A percentile compares a stretch with the other conserved stretches of the same genome.
Evolutionary conservation across 352 stramenopile genomes (phyloP).

Genomic region (Pythium scleroteichum): DNA sequence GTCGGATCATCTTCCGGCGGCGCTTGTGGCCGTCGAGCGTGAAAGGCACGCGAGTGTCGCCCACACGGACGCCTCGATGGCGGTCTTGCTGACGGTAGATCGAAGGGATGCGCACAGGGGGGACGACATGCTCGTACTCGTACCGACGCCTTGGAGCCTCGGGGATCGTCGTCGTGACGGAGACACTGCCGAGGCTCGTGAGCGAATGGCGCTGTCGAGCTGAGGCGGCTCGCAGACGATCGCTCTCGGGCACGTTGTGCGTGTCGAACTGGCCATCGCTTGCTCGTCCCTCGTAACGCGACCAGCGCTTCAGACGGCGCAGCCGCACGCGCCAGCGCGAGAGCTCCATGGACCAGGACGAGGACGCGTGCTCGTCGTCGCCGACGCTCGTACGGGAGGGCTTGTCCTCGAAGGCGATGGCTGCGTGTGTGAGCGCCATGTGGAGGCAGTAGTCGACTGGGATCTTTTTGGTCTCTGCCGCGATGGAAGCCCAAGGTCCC

Average conservation of each 20-base stretch:
- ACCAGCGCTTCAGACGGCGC: slow-evolving; percentile 27
- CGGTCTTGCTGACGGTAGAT: slow-evolving; percentile 29
- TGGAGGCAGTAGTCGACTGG: background rate
- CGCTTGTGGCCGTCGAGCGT: slow-evolving; percentile 30
- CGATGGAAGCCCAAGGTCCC: too few relatives aligned
- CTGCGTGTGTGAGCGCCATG: background rate
- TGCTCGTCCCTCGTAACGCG: slow-evolving; percentile 22
- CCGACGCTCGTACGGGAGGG: background rate
- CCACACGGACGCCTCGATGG: slow-evolving; percentile 26
- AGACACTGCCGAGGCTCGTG: slow-evolving; percentile 12
- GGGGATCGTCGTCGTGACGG: background rate
- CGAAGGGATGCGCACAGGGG: slow-evolving; percentile 31
- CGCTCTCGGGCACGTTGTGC: slow-evolving; percentile 13
- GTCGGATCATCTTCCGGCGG: slow-evolving; percentile 24
- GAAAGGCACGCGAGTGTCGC: slow-evolving; percentile 29
- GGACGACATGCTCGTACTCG: slow-evolving; percentile 26
- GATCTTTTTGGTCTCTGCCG: background rate
- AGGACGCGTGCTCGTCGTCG: slow-evolving; percentile 12
- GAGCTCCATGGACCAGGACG: slow-evolving; percentile 28
- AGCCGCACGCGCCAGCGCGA: slow-evolving; percentile 28
- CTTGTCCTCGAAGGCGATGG: background rate
- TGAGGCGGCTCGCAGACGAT: slow-evolving; percentile 7
- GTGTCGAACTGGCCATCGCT: slow-evolving; percentile 30
- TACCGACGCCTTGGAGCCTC: background rate
- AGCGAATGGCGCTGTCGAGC: slow-evolving; percentile 18